Percentiles rank a stretch among this genome's conserved stretches.
These are phyloP conservation scores for Rosa hybrid DNA, from an alignment of 331 rosid species.

Conservation along the genomic window DNA sequence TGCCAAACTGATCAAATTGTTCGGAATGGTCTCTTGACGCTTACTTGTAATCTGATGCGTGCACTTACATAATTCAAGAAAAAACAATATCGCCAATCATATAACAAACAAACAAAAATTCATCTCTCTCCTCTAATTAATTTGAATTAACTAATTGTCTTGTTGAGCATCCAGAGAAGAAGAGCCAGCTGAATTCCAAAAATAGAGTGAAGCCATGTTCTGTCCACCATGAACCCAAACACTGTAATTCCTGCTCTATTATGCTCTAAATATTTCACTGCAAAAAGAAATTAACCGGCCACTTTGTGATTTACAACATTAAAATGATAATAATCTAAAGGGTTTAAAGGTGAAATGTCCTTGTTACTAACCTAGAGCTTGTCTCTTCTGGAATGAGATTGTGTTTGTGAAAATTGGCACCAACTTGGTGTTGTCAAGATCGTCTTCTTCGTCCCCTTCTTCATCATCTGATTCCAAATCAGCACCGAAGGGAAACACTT, in stretches of 20 bases:
- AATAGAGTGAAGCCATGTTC: constrained; percentile 88
- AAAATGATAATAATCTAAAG: not conserved
- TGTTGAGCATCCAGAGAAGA: constrained; percentile 89
- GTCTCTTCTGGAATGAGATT: constrained; percentile 85
- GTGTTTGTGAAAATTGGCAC: constrained; percentile 64
- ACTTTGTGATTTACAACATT: too few species aligned
- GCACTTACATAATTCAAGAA: too few species aligned
- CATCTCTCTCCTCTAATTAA: not conserved
- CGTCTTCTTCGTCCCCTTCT: constrained; percentile 64
- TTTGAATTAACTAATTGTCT: constrained; percentile 51
- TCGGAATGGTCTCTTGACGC: too few species aligned
- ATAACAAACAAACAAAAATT: not conserved
- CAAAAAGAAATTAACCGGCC: not conserved
- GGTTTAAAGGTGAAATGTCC: not conserved
- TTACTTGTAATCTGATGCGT: too few species aligned
- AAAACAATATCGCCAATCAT: not conserved
- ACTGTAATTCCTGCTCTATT: constrained; percentile 86
- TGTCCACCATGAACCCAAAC: constrained; percentile 81
- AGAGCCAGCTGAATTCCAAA: constrained; percentile 79
- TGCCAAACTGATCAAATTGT: too few species aligned
- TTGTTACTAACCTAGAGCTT: constrained; percentile 63
- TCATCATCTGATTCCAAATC: constrained; percentile 61
- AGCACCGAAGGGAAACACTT: constrained; percentile 21
- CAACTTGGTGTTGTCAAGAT: constrained; percentile 62
- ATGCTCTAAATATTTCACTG: constrained; percentile 66